phyloP scores from a whole-genome alignment of 148 eudicot species.

The Rhododendron vialii region DNA sequence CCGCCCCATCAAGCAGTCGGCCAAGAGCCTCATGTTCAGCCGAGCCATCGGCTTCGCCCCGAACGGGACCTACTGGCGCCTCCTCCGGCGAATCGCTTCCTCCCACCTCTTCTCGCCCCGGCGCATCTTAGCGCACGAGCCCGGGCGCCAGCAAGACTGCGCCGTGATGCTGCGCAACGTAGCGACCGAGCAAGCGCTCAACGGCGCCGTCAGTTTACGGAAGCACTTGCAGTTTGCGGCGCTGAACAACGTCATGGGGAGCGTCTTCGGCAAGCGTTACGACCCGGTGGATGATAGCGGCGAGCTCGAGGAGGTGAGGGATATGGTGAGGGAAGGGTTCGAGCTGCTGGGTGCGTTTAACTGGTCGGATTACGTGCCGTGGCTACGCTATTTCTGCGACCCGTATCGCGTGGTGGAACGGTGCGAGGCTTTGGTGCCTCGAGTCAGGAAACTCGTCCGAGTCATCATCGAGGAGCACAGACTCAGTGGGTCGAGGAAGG shows the following conservation, averaged over 20 bases:
- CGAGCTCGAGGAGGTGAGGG: conserved; percentile 37
- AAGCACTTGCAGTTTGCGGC: conserved; percentile 48
- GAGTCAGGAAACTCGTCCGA: conserved; percentile 38
- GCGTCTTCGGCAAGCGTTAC: conserved; percentile 51
- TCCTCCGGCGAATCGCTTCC: conserved; percentile 45
- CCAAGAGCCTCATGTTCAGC: conserved; percentile 55
- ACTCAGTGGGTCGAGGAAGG: not conserved
- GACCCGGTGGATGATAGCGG: conserved; percentile 1
- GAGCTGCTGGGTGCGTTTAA: conserved; percentile 67
- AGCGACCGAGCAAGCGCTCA: conserved; percentile 24
- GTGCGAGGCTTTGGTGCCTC: conserved; percentile 39
- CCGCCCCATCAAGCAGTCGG: conserved; percentile 68
- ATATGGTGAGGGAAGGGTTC: conserved; percentile 58
- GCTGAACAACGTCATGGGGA: conserved; percentile 48
- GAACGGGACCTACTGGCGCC: conserved; percentile 59
- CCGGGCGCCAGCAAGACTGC: conserved; percentile 39
- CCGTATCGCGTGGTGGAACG: conserved; percentile 33
- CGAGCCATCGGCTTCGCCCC: conserved; percentile 82
- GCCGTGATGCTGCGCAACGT: conserved; percentile 33
- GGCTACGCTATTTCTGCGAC: conserved; percentile 46
- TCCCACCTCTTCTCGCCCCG: conserved; percentile 54
- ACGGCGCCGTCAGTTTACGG: conserved; percentile 33
- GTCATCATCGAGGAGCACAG: conserved; percentile 36
- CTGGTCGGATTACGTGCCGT: conserved; percentile 57
- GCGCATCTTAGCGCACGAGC: conserved; percentile 43